Base-by-base conservation (phyloP, 495 filamentous ascomycete genomes). In the Penicillium simplicissimum region DNA sequence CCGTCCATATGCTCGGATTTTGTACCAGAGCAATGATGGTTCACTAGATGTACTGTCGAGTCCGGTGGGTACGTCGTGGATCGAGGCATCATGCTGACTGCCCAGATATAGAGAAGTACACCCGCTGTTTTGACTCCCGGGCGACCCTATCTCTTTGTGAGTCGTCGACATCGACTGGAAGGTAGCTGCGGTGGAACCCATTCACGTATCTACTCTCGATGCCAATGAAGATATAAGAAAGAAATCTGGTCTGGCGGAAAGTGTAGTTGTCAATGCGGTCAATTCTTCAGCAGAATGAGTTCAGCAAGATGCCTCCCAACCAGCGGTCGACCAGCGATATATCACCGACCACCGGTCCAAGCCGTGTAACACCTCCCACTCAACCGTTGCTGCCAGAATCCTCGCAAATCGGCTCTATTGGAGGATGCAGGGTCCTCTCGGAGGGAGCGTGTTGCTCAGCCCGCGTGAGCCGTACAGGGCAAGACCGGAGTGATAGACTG, bases 21-120 rank as follows among this genome's bases (percentile, higher is more conserved):
- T 71, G 59, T 72, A 80, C 84, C 83, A 85, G 15, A 74, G 64
- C 1, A 82, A 67, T 6, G 72, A 68, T 37, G 75, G 51, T 23
- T 25, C 19, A 25, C 45, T 17, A 48, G 43, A 21, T 33, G 43
- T 11, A 6, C 10, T 55, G 10, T 62, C 59, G 15, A 52, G 52
- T 6, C 52, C 66, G 1, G 52, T 15, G 15, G 60, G 33, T 28
- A 65, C 35, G 31, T 65, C 59, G 45, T 59, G 64, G 31, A 70
- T 58, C 28, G 64, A 54, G 14, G 64, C 19, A 36, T 61, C 67
- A 19, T 65, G 54, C 48, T 67, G 62, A 25, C 59, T 59, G 0
- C 52, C 58, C 35, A 65, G 13, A 25, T 58, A 71, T 11, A 64
- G 37, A 49, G 67, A 69, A 31, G 56, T 59, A 57, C 61, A 67